Base-by-base conservation (phyloP, 805 yeast species). In the Myxozyma sirexii region DNA sequence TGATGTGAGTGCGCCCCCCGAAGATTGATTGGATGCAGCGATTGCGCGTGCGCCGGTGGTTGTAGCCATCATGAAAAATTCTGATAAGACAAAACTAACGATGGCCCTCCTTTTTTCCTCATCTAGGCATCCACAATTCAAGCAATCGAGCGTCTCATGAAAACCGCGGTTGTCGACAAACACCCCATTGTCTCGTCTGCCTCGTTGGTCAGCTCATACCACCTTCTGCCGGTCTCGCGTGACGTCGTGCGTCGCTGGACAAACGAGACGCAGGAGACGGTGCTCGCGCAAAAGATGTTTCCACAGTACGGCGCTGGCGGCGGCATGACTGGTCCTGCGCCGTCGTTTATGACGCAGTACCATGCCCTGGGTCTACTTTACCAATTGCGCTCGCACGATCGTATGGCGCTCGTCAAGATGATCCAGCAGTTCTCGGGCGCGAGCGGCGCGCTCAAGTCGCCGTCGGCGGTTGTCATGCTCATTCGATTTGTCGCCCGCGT, bases 161-260 rank as follows among this genome's bases (percentile, higher is more conserved):
- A 90, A 73, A 90, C 90, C 67, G 91, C 96, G 39, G 87, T 94
- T 66, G 97, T 94, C 60, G 97, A 90, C 76, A 85, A 81, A 69
- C 88, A 92, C 71, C 96, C 96, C 41, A 80, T 86, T 46, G 86
- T 91, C 47, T 84, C 96, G 3, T 87, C 96, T 3, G 97, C 99
- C n/a, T 97, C 98, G 1, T 80, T 94, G 67, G 88, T 90, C 52
- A 85, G 96, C 24, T 87, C 97, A 7, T 94, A 59, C 76, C 96
- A 94, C 74, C 77, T 94, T 68, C 79, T 92, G 67, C 96, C 96
- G 2, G 85, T 89, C 58, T 90, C 97, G 35, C 88, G 87, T 73
- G 97, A 90, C 63, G 92, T 94, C 35, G 96, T 94, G 39, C 88
- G 90, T 70, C 84, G 98, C 72, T 93, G 96, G 85, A 83, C 93